Percentiles rank a stretch among this genome's conserved stretches.
phyloP scores from a whole-genome alignment of 805 yeast species.

The Yamadazyma takamatsuzukensis region DNA sequence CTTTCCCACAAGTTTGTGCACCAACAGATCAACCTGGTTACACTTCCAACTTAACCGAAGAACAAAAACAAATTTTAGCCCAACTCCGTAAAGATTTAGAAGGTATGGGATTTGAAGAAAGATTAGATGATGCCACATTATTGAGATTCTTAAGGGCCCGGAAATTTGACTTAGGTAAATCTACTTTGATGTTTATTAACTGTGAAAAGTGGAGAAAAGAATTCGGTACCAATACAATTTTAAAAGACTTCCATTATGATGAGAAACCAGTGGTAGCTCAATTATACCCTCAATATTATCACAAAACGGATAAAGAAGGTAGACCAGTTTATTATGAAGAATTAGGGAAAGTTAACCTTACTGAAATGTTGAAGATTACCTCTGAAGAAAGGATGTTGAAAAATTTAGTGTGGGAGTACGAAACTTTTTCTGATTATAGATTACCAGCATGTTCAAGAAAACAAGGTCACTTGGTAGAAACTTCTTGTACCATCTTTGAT shows the following conservation, averaged over 20 bases:
- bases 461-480: conserved; percentile 75
- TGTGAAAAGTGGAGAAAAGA: conserved; percentile 92
- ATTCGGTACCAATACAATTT: conserved; percentile 80
- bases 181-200: conserved; percentile 74
- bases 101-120: conserved; percentile 64
- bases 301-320: conserved; percentile 94
- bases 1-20: conserved; percentile 69
- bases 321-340: conserved; percentile 95
- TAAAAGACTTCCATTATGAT: conserved; percentile 80
- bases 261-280: conserved; percentile 88
- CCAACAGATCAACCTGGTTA: conserved; percentile 67
- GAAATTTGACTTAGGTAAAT: conserved; percentile 78
- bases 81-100: conserved; percentile 55
- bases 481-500: conserved; percentile 93
- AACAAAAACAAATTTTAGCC: conserved; percentile 58
- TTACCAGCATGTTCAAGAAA: conserved; percentile 92
- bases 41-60: conserved; percentile 72
- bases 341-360: conserved; percentile 82
- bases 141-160: conserved; percentile 90
- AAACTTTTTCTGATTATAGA: conserved; percentile 76
- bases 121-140: conserved; percentile 85
- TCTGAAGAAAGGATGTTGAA: conserved; percentile 93
- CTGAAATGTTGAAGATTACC: conserved; percentile 90
- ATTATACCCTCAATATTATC: conserved; percentile 93
- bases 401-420: conserved; percentile 96